phyloP scores from a whole-genome alignment of 2,329 filamentous ascomycete species.

The Trichoderma sp. region DNA sequence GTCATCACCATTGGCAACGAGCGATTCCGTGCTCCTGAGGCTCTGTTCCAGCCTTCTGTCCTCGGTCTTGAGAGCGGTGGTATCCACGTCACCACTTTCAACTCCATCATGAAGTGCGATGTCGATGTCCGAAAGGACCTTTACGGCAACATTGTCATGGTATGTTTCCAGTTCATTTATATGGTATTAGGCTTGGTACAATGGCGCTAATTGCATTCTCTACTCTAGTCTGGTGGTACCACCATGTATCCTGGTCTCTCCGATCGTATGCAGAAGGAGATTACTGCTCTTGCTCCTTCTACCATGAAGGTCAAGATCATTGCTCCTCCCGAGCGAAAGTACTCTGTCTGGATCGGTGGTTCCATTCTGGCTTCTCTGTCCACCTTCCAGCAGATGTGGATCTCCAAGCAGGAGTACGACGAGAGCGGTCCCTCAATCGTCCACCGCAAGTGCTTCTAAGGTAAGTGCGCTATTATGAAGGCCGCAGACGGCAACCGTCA shows the following conservation, averaged over 20 bases:
- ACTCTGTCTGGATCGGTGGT: slow-evolving; percentile 99
- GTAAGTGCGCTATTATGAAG: slow-evolving; percentile 39
- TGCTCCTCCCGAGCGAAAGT: slow-evolving; percentile 99
- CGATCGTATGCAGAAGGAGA: slow-evolving; percentile 99
- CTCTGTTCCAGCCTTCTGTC: slow-evolving; percentile 98
- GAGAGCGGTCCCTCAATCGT: slow-evolving; percentile 99
- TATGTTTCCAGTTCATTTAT: slow-evolving; percentile 56
- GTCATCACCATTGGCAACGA: slow-evolving; percentile 99
- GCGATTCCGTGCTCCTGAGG: slow-evolving; percentile 99
- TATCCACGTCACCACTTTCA: slow-evolving; percentile 99
- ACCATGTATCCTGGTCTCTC: slow-evolving; percentile 99
- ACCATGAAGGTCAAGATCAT: slow-evolving; percentile 99
- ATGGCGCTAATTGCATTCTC: slow-evolving; percentile 25
- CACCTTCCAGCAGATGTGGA: slow-evolving; percentile 99
- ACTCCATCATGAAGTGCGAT: slow-evolving; percentile 99
- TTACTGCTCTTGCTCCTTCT: slow-evolving; percentile 96
- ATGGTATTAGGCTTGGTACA: neutral
- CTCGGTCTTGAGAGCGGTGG: slow-evolving; percentile 97
- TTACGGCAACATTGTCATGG: slow-evolving; percentile 99
- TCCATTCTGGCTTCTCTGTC: slow-evolving; percentile 99
- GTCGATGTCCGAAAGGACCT: slow-evolving; percentile 99
- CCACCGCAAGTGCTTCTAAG: slow-evolving; percentile 99
- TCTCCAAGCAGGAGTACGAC: slow-evolving; percentile 99
- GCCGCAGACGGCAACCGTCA: neutral
- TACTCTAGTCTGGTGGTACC: slow-evolving; percentile 91